Evolutionary conservation across 75 land plant genomes (phyloP), one percentile per base, ranked within the genome.

Genomic region (Picea sitchensis): DNA sequence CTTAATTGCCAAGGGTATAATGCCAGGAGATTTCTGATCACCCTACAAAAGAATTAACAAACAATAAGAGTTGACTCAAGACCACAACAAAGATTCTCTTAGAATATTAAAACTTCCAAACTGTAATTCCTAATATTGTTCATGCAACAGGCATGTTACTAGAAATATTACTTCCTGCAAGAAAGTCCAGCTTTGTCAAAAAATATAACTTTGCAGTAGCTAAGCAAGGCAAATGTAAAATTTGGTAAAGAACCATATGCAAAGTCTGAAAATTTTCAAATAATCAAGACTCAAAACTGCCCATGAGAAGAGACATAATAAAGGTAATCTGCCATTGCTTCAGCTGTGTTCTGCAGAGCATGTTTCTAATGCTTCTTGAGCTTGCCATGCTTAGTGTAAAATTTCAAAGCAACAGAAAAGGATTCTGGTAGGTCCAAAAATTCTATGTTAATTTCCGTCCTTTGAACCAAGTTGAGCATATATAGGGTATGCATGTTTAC

Each of bases 1-100:
- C 84, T 92, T 92, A 51, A 96, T 90, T 12, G 99, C 99, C 84
- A 94, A 78, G 47, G 99, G 96, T 68, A 96, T 96, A 68, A 96
- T 91, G 34, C 99, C 99, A 30, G 99, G 99, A 65, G 93, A 90
- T 69, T 67, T 91, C 78, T 94, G 93, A 86, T 96, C 99, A 79
- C 96, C 99, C 99, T 96, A 86, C 57, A 83, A 75, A 21, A 83
- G 5, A 81, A 58, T 17, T 15, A 80, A 81, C 4, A 18, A 44
- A 23, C 41, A 23, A 41, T 31, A 47, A 17, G 18, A 71, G 11
- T 47, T 20, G 3, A 20, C 47, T 71, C 15, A n/a, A 71, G 23
- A 2, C 56, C 20, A 44, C 11, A 44, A 8, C n/a, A 71, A 62
- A 38, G n/a, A 63, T 59, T 8, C 31, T 4, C 13, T 58, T 60